Evolutionary conservation across 306 rosid species (phyloP).

Genomic region (Prosopis cineraria): DNA sequence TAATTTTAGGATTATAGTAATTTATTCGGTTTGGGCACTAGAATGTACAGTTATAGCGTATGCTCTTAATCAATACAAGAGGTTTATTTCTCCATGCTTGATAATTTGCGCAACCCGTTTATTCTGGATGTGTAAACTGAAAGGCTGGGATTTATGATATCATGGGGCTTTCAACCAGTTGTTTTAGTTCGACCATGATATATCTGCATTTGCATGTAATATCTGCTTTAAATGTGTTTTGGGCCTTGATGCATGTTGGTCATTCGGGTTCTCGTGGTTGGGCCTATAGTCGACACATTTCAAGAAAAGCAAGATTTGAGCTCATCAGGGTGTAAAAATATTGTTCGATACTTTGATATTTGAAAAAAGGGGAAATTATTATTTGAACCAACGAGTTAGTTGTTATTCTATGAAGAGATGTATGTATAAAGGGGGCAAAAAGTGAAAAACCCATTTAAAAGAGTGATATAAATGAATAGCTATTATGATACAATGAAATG

Average conservation of each 20-base stretch:
- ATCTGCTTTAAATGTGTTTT: not conserved
- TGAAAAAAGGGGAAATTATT: not conserved
- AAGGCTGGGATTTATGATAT: constrained; percentile 17
- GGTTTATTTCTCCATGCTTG: constrained; percentile 36
- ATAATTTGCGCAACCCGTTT: constrained; percentile 33
- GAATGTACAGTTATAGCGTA: constrained; percentile 65
- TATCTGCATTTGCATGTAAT: constrained; percentile 3
- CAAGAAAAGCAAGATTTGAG: not conserved
- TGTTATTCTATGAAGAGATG: not conserved
- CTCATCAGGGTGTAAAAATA: not conserved
- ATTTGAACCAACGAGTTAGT: not conserved
- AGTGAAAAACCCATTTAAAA: not conserved
- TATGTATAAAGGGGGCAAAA: not conserved
- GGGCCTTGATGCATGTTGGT: not conserved
- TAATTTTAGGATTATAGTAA: constrained; percentile 49
- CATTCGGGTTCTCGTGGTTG: not conserved
- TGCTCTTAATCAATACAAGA: constrained; percentile 54
- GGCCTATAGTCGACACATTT: not conserved
- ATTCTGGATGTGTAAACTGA: constrained; percentile 27
- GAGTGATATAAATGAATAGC: not conserved
- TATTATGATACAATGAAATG: too few species aligned
- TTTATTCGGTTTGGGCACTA: constrained; percentile 46
- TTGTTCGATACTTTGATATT: not conserved
- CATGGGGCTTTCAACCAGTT: constrained; percentile 22
- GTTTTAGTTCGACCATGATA: constrained; percentile 27